Percentiles rank a stretch among this genome's conserved stretches.
Conservation (phyloP, 73 alveolate genomes). For the Tetrahymena thermophila region DNA sequence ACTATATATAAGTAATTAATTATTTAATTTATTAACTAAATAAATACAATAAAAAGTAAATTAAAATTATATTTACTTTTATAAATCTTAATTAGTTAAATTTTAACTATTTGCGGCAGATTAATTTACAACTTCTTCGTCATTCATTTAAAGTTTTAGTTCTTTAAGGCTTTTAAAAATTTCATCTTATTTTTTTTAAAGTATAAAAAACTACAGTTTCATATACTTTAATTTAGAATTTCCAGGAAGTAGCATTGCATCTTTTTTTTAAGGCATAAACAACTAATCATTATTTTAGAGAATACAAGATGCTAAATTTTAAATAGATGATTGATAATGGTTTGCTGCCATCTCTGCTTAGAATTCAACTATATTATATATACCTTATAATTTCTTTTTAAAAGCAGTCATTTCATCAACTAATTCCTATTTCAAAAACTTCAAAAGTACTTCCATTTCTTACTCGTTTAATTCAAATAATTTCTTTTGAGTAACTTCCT, state of each 20-base stretch:
- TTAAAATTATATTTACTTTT: background rate
- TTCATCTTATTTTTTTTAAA: background rate
- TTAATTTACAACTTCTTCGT: background rate
- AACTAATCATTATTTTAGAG: background rate
- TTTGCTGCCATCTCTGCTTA: background rate
- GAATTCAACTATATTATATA: background rate
- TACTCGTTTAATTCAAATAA: background rate
- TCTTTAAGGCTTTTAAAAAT: background rate
- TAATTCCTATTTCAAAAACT: background rate
- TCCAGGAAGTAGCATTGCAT: background rate
- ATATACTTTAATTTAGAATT: background rate
- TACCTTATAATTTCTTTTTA: background rate
- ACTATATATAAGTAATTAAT: background rate
- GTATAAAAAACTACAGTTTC: background rate
- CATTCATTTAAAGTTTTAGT: background rate
- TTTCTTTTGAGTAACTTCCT: background rate
- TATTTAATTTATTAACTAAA: background rate
- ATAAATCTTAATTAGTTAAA: background rate
- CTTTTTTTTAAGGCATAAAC: background rate
- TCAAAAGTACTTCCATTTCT: background rate
- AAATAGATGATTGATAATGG: background rate
- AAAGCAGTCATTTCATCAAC: background rate
- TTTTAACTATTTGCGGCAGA: background rate
- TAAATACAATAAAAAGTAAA: background rate
- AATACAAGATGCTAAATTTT: background rate